These are phyloP conservation scores for Ceratocystis lukuohia DNA, from an alignment of 2,329 filamentous ascomycete species.

Conservation along the genomic window DNA sequence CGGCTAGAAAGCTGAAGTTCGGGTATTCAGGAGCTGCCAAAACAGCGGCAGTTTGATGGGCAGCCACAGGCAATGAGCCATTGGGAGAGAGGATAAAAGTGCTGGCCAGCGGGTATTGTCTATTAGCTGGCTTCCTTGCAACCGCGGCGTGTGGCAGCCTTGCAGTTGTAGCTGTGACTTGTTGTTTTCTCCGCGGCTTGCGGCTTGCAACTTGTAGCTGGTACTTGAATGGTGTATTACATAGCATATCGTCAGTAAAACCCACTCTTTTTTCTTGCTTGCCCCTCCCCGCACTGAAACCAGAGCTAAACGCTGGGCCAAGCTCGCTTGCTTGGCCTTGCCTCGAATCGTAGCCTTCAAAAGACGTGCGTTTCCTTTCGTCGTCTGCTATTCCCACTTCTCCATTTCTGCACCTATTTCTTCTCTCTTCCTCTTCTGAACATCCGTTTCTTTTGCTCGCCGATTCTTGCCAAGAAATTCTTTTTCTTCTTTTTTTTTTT, in stretches of 20 bases:
- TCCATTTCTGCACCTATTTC: not conserved
- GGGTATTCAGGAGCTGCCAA: not conserved
- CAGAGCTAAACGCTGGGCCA: not conserved
- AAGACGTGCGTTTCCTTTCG: not conserved
- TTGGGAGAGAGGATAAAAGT: not conserved
- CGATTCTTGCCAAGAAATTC: not conserved
- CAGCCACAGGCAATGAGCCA: not conserved
- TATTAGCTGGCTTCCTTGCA: no score
- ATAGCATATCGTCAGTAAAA: not conserved
- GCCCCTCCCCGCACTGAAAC: not conserved
- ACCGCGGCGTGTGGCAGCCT: no score
- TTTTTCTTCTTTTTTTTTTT: constrained; percentile 2
- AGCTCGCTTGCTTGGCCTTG: not conserved
- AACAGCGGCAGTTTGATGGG: not conserved
- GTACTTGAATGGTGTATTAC: not conserved
- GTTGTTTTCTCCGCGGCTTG: not conserved
- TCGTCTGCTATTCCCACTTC: not conserved
- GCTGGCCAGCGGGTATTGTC: not conserved
- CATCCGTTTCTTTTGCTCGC: not conserved
- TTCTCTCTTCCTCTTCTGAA: not conserved
- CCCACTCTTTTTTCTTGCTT: not conserved
- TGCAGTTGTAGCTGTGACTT: no score
- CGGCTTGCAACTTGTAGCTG: not conserved
- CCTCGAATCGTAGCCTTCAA: constrained; percentile 5
- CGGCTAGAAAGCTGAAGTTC: not conserved